phyloP scores from a whole-genome alignment of 2,329 filamentous ascomycete genomes.

The Alternaria gaisen region DNA sequence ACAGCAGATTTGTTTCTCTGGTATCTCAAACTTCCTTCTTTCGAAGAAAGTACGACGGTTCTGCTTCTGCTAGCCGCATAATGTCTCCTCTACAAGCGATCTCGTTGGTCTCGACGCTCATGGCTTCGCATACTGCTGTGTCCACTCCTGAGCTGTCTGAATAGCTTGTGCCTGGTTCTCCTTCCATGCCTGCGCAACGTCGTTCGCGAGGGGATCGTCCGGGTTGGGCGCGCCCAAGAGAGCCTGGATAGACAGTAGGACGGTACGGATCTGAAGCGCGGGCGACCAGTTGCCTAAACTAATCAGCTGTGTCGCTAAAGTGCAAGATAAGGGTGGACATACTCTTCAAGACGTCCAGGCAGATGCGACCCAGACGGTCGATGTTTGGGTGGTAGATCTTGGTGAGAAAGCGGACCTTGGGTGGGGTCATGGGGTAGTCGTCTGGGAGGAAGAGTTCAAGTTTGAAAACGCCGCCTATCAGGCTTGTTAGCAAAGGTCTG shows the following conservation, averaged over 20 bases:
- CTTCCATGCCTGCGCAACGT: slow-evolving; percentile 98
- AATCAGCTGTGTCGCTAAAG: slow-evolving; percentile 4
- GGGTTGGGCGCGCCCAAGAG: slow-evolving; percentile 95
- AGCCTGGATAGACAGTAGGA: slow-evolving; percentile 97
- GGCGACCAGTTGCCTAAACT: slow-evolving; percentile 94
- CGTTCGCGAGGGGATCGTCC: slow-evolving; percentile 96
- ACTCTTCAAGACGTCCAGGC: slow-evolving; percentile 97
- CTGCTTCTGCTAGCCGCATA: not conserved
- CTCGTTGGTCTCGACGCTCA: slow-evolving; percentile 16
- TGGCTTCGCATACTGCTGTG: slow-evolving; percentile 74
- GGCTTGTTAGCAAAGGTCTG: slow-evolving; percentile 15
- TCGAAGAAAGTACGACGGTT: not conserved
- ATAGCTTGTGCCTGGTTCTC: slow-evolving; percentile 94
- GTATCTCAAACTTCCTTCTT: slow-evolving; percentile 1
- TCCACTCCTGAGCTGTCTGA: slow-evolving; percentile 92
- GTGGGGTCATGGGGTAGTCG: slow-evolving; percentile 98
- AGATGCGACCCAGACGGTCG: slow-evolving; percentile 96
- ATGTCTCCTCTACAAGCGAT: not conserved
- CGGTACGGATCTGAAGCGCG: slow-evolving; percentile 95
- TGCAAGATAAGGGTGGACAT: slow-evolving; percentile 27
- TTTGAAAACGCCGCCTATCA: slow-evolving; percentile 83
- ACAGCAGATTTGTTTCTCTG: not conserved
- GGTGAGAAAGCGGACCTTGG: slow-evolving; percentile 97
- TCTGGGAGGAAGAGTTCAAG: slow-evolving; percentile 97
- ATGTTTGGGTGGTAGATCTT: slow-evolving; percentile 99